Base-by-base conservation (phyloP, 805 yeast species). In the Kuraishia molischiana region DNA sequence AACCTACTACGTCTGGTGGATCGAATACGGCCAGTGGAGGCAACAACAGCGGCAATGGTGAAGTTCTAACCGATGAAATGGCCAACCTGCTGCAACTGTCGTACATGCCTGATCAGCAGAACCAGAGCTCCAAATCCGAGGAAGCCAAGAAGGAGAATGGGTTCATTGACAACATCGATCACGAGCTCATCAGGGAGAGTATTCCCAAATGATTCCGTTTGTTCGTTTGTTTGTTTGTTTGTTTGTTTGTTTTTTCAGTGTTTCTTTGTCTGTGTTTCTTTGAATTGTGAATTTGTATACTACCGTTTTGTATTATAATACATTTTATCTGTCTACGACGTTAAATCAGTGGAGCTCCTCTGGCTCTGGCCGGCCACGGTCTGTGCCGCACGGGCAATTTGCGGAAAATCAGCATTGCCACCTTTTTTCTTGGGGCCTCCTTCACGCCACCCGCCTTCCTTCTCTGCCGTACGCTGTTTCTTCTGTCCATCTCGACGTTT, bases 91-190 rank as follows among this genome's bases (percentile, higher is more conserved):
- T 34, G 31, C 28, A 34, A 18, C 21, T 34, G 13, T 34, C 36
- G 8, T 34, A 34, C 31, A 10, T 34, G 21, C 36, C 15, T 11
- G 31, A 17, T 10, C 29, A 24, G 31, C 36, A 34, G 18, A 10
- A 24, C 22, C 29, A 24, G 13, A 34, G 15, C 14, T 14, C 24
- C n/a, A 34, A 24, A 14, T 14, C 31, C 17, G 31, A 28, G 31
- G 15, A 29, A 13, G 31, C 6, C 14, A 8, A 24, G 19, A 22
- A 34, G 21, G 36, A 9, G 15, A 26, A 17, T 20, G 36, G 15
- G 29, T 34, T 34, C 30, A 34, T 36, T 8, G 38, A 36, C 29
- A 36, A 31, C 35, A 36, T 36, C 17, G 38, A 36, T n/a, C 38
- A 36, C 14, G 38, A 36, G 19, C 31, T 36, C 19, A 31, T 36